Evolutionary conservation across 2,329 filamentous ascomycete genomes (phyloP), one percentile per base, ranked within the genome.

Genomic region (Neofusicoccum laricinum): DNA sequence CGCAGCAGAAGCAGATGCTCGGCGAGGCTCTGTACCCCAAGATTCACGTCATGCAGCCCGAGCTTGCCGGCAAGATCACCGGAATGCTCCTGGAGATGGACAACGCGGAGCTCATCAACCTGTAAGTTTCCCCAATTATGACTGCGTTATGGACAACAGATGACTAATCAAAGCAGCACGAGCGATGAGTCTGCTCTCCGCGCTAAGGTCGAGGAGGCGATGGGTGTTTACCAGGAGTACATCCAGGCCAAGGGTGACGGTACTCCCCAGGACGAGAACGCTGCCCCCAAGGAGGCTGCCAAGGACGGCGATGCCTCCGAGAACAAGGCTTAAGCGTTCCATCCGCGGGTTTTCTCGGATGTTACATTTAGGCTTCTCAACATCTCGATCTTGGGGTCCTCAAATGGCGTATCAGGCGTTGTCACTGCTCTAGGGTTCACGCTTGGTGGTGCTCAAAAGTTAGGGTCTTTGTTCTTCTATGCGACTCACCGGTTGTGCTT

Each of bases 11-110:
- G 88, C 95, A 99, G 86, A 92, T 98, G 80, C 88, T 99, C 63
- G 95, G 95, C 78, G 95, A 99, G 83, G 89, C 92, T 71, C 90
- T 99, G 72, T 99, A 98, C 86, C 95, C 95, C 76, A 99, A 98
- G 90, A 98, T 99, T 75, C 89, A 93, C 79, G 88, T 87, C 71
- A 89, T 97, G 81, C 95, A 99, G 84, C 91, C 93, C 66, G 93
- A 97, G 73, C 86, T 99, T 74, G 95, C 95, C 68, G 95, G 95
- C 77, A 99, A 99, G 89, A 98, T 99, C 79, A 99, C 95, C 67
- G 95, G 95, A 82, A 99, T 99, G 95, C 90, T 99, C 73, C 82
- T 99, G 73, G 95, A 99, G 87, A 99, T 99, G 95, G 95, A 98
- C 74, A 98, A 98, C 81, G 78, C 85, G 65, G 95, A 99, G 84